Base-by-base conservation (phyloP, 2,329 filamentous ascomycete genomes). In the Venturia pyrina region DNA sequence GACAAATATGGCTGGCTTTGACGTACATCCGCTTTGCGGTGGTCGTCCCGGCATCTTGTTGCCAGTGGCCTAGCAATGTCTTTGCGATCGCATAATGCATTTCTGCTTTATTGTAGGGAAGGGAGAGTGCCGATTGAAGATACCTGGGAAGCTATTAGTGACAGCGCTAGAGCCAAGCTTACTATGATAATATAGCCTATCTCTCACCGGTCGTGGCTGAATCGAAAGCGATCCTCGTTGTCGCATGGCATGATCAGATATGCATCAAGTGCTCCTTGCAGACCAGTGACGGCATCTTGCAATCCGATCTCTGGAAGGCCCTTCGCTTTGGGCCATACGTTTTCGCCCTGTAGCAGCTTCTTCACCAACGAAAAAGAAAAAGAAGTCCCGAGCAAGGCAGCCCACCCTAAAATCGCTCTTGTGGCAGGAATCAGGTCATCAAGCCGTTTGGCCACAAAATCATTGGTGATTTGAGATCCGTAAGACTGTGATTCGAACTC, bases 31-130 rank as follows among this genome's bases (percentile, higher is more conserved):
- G 70, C 62, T 78, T 79, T 5, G 76, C 78, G 2, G 75, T 73
- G 32, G 74, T 70, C 34, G 83, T 82, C 62, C 82, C 82, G 1
- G 84, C 80, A 67, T 91, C 87, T 32, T 83, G 76, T 8, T 79
- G 78, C 28, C 79, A 85, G 70, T 92, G 88, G 70, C 89, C 89
- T 74, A 93, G 85, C 69, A 97, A 85, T 0, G 88, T 89, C 72
- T 91, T 88, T 0, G 90, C 89, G 71, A 97, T 91, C 59, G 92
- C 86, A 71, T 93, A 97, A 75, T 97, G 92, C 93, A 97, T 97
- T 70, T 89, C 89, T 24, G 84, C 80, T 28, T 84, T 79, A 65
- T 89, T 86, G 62, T 78, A 79, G 71, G 85, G 85, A 63, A 96
- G 79, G 5, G 85, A 83, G 10, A 86, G 81, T 5, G 91, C 87